A percentile compares a stretch with the other conserved stretches of the same genome.
Conservation (phyloP, 108 stramenopile species). For the Fistulifera pelliculosa region DNA sequence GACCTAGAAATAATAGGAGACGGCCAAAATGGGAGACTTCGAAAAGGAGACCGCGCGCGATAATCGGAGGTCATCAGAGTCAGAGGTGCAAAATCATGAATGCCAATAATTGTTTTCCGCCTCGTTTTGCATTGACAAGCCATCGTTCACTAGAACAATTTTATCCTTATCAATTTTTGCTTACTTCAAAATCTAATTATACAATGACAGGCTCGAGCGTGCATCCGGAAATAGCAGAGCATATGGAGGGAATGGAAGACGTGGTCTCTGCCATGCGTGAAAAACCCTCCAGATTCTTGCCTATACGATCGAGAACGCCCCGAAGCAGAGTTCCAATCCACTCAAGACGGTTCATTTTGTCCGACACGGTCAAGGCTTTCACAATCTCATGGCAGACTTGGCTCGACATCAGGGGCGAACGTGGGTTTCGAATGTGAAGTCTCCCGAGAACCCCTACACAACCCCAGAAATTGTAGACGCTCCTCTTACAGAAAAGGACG, state of each 20-base stretch:
- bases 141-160: no score
- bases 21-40: no score
- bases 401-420: constrained; percentile 34
- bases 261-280: constrained; percentile 10
- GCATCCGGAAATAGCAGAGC: constrained; percentile 29
- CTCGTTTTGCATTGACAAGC: no score
- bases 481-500: constrained; percentile 67
- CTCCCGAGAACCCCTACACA: constrained; percentile 50
- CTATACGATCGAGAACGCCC: constrained; percentile 32
- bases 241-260: constrained; percentile 34
- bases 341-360: constrained; percentile 24
- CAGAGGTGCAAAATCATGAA: no score
- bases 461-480: constrained; percentile 62
- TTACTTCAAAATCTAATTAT: background rate
- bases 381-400: constrained; percentile 49
- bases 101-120: no score
- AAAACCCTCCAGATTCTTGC: constrained; percentile 28
- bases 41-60: no score
- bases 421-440: constrained; percentile 35
- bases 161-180: no score
- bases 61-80: no score
- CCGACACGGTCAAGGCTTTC: constrained; percentile 32
- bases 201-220: constrained; percentile 7
- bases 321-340: constrained; percentile 7
- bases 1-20: no score